Base-by-base conservation (phyloP, 2,329 filamentous ascomycete genomes). In the Exserohilum turcica region DNA sequence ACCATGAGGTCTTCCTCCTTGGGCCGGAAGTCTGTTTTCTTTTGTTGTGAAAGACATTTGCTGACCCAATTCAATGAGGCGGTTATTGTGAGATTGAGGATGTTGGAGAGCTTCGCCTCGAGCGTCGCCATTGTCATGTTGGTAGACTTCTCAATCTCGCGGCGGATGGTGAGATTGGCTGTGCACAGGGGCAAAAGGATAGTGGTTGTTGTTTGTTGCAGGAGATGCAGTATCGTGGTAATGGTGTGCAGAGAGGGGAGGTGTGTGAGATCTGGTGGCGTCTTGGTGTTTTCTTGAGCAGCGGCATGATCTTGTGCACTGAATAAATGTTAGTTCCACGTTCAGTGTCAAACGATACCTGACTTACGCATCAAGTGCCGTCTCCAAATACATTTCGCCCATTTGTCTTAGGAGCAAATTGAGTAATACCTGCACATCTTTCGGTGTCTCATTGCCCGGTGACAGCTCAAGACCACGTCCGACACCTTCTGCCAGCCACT, bases 401-500 rank as follows among this genome's bases (percentile, higher is more conserved):
- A 97, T 92, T 64, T 89, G 91, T 28, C 86, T 86, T 42, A 97
- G 83, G 2, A 99, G 82, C 19, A 97, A 83, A 70, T 88, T 89
- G 29, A 97, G 82, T 19, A 97, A 82, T 55, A 91, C 86, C 39
- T 88, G 89, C 50, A 97, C 91, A 73, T 99, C 94, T 74, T 96
- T 97, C 13, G 94, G 91, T 4, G 92, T 97, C 64, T 99, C 94
- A 52, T 84, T 88, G 45, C 87, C 87, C 19, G 90, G 88, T 19
- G 90, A 92, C n/a, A 99, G 81, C 74, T 99, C 94, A 8, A 99
- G 81, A 0, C 92, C 91, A 59, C 94, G 84, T 33, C 94, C 90
- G 19, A 99, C 93, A 57, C 91, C 92, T 78, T 99, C 94, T 2
- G 94, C 94, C 35, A 99, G 80, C 94, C 94, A 99, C 71, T 91